Base-by-base conservation (phyloP, 164 flowering plant species). In the Protea cynaroides region DNA sequence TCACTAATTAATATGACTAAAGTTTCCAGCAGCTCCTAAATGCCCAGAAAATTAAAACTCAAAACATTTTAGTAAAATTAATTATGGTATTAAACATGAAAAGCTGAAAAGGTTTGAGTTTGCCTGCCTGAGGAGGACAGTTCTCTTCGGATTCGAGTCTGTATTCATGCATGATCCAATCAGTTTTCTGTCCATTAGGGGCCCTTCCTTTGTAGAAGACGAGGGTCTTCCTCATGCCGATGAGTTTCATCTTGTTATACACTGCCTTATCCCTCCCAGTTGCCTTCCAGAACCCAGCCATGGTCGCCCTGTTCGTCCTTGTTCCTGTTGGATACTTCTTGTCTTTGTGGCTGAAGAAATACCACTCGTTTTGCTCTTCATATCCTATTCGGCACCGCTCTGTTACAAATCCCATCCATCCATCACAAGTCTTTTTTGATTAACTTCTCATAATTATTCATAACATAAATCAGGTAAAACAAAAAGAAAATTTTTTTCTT, bases 91-190 rank as follows among this genome's bases (percentile, higher is more conserved):
- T n/a, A n/a, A n/a, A n/a, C n/a, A n/a, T n/a, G n/a, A n/a, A n/a
- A n/a, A n/a, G n/a, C n/a, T n/a, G n/a, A n/a, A n/a, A n/a, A n/a
- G n/a, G n/a, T n/a, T n/a, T 29, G 54, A 23, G 37, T 29, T 8
- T 40, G 66, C 80, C 78, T 82, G 69, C 90, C 87, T 87, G 84
- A 63, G 84, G 80, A 69, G 84, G 43, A 25, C 79, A 88, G 68
- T 86, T 88, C 72, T 84, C 88, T 67, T 87, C 84, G 0, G 86
- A 82, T 55, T 87, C 92, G 17, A 89, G 90, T 4, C 96, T 78
- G 68, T 87, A 90, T 62, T 90, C 96, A 34, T 90, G 96, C 91
- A 90, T 90, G 57, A 90, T 87, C 91, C 92, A 90, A 43, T 90
- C 93, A 0, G 92, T 84, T 54, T 86, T 86, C 60, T 78, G 89